Evolutionary conservation across 2,329 filamentous ascomycete genomes (phyloP), one percentile per base, ranked within the genome.

Genomic region (Arthroderma uncinatum): DNA sequence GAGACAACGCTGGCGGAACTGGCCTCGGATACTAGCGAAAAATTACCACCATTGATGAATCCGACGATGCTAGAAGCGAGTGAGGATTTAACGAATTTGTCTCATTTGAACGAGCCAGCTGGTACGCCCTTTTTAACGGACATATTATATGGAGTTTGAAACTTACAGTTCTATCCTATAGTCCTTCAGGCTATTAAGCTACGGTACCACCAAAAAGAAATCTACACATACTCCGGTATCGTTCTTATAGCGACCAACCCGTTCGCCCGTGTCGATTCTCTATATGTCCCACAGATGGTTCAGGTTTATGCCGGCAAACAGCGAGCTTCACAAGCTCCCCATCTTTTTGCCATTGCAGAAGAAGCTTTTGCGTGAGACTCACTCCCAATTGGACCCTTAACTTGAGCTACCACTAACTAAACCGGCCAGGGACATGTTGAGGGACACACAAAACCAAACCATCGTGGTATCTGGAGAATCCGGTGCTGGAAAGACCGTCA

Each of bases 211-310:
- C 93, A 98, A 73, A 97, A 97, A 76, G 93, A 98, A 73, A 98
- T 98, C 68, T 98, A 98, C 79, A 98, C 93, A 68, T 98, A 98
- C 78, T 95, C 89, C 71, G 93, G 93, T 70, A 97, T 98, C 69
- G 93, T 98, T 63, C 80, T 98, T 65, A 98, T 98, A 76, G 93
- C 93, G 62, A 95, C 93, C 62, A 98, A 98, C 75, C 93, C 93
- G 21, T 98, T 98, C 68, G 93, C 94, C 56, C 83, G 93, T 63
- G 91, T 98, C 64, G 93, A 98, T 72, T 98, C 93, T 42, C 83
- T 98, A 68, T 98, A 98, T 74, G 93, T 98, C 9, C 91, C 92
- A 16, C 93, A 93, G 63, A 98, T 98, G 92, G 91, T 98, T n/a
- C 93, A 98, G 73, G 90, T 97, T 39, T 98, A 98, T 75, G 91